Base-by-base conservation (phyloP, 2,329 filamentous ascomycete genomes). In the Paraphaeosphaeria minitans region DNA sequence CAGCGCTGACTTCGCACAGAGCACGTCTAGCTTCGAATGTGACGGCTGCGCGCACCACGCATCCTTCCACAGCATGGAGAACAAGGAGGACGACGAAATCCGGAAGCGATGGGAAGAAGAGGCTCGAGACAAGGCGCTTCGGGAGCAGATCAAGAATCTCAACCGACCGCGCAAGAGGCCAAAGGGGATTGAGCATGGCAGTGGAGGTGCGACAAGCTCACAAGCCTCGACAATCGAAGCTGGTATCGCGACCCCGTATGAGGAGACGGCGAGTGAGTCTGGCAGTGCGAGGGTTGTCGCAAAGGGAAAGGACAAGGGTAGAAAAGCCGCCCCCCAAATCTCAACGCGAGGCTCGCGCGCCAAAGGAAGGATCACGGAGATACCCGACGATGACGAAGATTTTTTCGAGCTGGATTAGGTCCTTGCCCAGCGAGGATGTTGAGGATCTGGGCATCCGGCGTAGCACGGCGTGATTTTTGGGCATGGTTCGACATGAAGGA, bases 21-120 rank as follows among this genome's bases (percentile, higher is more conserved):
- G 78, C 12, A 72, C 81, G 10, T 82, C 81, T 0, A 81, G 78
- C 7, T 85, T 82, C 72, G 81, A 83, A 61, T 85, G 83, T 68
- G 83, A 85, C 66, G 83, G 83, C 50, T 85, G 83, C 63, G 71
- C 69, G 31, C 83, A 85, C 67, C 83, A 85, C 64, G 83, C 83
- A 7, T 81, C 78, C 12, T 85, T 83, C 62, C 83, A 85, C 70
- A 78, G 69, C 52, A 78, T 85, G 74, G 81, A 84, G 60, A 84
- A 83, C 56, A 73, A 76, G n/a, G 65, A 69, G 10, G 82, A 84
- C 49, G 79, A 83, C 53, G 81, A 79, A 45, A 74, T 81, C 5
- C 68, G 79, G 27, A 75, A 77, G 67, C 78, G 77, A 27, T 83
- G 80, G 82, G 75, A 77, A 46, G 62, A 65, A 9, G 76, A 78